These are phyloP conservation scores for Dactylorhiza incarnata DNA, from an alignment of 106 monocot species.

Conservation along the genomic window DNA sequence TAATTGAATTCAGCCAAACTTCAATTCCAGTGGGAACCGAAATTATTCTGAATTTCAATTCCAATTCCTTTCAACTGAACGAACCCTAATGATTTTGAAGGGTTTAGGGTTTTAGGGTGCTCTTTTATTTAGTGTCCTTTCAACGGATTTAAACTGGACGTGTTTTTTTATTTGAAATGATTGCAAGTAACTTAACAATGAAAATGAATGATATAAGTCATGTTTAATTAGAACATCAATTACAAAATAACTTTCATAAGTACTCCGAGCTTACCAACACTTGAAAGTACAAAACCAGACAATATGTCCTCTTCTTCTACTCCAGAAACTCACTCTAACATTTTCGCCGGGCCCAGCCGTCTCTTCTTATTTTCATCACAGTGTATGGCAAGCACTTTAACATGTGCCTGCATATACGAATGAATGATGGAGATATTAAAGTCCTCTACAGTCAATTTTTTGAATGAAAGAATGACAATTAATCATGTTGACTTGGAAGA, in stretches of 20 bases:
- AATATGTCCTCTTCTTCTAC: slow-evolving; percentile 89
- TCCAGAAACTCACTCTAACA: slow-evolving; percentile 71
- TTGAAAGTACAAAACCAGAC: slow-evolving; percentile 93
- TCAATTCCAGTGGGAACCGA: no score
- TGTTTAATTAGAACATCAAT: neutral
- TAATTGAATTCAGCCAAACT: no score
- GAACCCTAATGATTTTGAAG: no score
- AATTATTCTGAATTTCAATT: no score
- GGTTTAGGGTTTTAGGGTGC: no score
- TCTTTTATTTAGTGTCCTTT: no score
- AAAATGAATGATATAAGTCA: neutral
- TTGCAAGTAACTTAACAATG: neutral
- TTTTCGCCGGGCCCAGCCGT: slow-evolving; percentile 88
- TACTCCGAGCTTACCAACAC: slow-evolving; percentile 43
- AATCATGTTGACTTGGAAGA: neutral
- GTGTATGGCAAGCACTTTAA: slow-evolving; percentile 70
- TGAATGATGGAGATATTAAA: neutral
- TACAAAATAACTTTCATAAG: neutral
- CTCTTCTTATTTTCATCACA: slow-evolving; percentile 72
- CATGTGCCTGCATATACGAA: slow-evolving; percentile 43
- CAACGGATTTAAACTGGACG: neutral
- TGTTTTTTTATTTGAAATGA: neutral
- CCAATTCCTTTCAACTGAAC: no score
- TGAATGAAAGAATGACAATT: neutral
- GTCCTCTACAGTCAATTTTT: neutral